Evolutionary conservation across 257 asterid genomes (phyloP).

Genomic region (Gynochthodes officinalis): DNA sequence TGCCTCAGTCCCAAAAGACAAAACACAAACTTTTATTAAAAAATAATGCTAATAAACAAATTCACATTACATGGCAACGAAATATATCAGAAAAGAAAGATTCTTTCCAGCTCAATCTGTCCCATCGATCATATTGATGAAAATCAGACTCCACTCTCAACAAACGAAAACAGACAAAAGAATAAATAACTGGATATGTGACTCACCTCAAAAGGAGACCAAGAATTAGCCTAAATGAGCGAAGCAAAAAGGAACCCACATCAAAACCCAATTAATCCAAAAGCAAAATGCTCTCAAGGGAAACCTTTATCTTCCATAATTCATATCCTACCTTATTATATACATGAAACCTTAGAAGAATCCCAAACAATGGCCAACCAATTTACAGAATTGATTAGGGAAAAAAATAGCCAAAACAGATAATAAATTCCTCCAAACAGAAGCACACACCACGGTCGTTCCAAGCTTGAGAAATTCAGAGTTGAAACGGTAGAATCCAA

Average conservation of each 20-base stretch:
- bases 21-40: constrained; percentile 6
- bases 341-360: constrained; percentile 8
- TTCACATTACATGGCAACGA: neutral
- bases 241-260: constrained; percentile 37
- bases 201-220: constrained; percentile 40
- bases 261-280: constrained; percentile 28
- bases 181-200: constrained; percentile 18
- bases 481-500: too few relatives aligned
- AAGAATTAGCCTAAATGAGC: constrained; percentile 33
- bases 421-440: too few relatives aligned
- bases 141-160: neutral
- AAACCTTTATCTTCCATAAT: too few relatives aligned
- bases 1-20: neutral
- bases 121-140: constrained; percentile 4
- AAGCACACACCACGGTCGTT: too few relatives aligned
- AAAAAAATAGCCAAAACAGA: too few relatives aligned
- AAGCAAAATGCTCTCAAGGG: constrained; percentile 15
- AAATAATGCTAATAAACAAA: neutral
- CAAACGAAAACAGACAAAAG: neutral
- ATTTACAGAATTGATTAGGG: neutral
- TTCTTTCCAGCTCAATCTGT: constrained; percentile 22
- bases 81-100: constrained; percentile 13
- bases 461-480: too few relatives aligned
- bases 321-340: neutral
- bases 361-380: neutral